Evolutionary conservation across 1,284 basidiomycete genomes (phyloP).

Genomic region (Vanrija sp.): DNA sequence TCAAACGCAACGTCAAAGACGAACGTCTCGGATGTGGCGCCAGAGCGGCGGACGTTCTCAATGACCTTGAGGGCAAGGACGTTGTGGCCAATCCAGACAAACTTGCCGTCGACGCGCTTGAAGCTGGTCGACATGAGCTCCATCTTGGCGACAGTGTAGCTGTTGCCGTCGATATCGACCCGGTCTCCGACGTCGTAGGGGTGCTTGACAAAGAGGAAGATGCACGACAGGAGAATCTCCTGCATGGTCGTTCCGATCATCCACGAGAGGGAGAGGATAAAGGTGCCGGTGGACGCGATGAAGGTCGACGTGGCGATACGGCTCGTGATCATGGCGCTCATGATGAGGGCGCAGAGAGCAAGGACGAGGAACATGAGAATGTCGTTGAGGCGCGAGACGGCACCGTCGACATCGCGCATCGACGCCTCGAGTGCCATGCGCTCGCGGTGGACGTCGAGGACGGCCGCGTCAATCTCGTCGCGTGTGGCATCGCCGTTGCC

Average conservation of each 20-base stretch:
- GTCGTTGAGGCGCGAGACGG: conserved; percentile 61
- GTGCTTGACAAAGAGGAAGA: conserved; percentile 78
- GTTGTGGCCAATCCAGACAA: conserved; percentile 61
- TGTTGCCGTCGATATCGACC: conserved; percentile 53
- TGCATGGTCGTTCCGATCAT: conserved; percentile 67
- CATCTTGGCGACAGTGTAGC: conserved; percentile 83
- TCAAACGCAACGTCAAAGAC: conserved; percentile 74
- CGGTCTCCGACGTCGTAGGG: conserved; percentile 87
- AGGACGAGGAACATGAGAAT: conserved; percentile 54
- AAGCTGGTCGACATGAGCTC: conserved; percentile 68
- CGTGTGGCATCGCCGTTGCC: conserved; percentile 69
- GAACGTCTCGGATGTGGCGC: conserved; percentile 55
- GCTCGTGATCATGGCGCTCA: conserved; percentile 68
- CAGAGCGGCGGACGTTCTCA: conserved; percentile 52
- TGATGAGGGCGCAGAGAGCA: conserved; percentile 65
- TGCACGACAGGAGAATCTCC: conserved; percentile 54
- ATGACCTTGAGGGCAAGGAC: conserved; percentile 64
- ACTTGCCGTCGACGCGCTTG: conserved; percentile 51
- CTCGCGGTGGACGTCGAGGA: conserved; percentile 79
- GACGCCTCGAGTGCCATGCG: conserved; percentile 77
- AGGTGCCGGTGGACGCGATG: conserved; percentile 73
- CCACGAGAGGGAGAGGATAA: conserved; percentile 83
- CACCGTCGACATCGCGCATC: conserved; percentile 87
- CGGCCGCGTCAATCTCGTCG: conserved; percentile 73
- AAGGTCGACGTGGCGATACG: conserved; percentile 60